These are phyloP conservation scores for Cladosporium sp. DNA, from an alignment of 2,329 filamentous ascomycete genomes.

Conservation along the genomic window DNA sequence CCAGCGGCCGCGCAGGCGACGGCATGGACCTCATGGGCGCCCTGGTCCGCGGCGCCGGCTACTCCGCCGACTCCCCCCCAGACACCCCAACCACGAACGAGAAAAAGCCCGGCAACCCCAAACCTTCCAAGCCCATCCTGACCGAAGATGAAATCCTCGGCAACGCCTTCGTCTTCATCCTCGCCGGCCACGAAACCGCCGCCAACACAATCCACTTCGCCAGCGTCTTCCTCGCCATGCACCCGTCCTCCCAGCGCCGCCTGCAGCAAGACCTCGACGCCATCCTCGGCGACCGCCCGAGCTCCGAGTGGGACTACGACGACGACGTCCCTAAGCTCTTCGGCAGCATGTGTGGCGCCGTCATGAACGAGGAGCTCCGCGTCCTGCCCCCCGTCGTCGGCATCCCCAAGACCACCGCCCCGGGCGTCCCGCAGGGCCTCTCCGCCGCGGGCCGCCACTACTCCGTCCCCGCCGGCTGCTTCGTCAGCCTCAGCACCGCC, in stretches of 20 bases:
- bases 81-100: conserved; percentile 29
- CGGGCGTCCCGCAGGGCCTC: conserved; percentile 48
- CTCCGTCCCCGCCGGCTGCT: conserved; percentile 51
- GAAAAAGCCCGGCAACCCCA: conserved; percentile 20
- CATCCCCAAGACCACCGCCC: conserved; percentile 59
- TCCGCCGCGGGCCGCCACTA: conserved; percentile 52
- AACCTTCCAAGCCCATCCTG: conserved; percentile 40
- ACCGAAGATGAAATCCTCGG: conserved; percentile 62
- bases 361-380: conserved; percentile 72
- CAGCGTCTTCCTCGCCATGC: conserved; percentile 60
- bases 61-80: conserved; percentile 15
- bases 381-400: conserved; percentile 63
- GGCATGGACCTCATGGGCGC: conserved; percentile 53
- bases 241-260: conserved; percentile 56
- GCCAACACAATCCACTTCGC: conserved; percentile 70
- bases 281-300: conserved; percentile 54
- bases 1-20: conserved; percentile 32
- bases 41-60: conserved; percentile 43
- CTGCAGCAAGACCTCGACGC: conserved; percentile 65
- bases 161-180: conserved; percentile 57
- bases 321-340: conserved; percentile 58
- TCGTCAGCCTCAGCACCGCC: conserved; percentile 52
- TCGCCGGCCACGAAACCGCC: conserved; percentile 77
- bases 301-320: conserved; percentile 65
- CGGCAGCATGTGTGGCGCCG: conserved; percentile 63